Evolutionary conservation across 2,329 filamentous ascomycete species (phyloP).

Genomic region (Arthrinium phaeospermum): DNA sequence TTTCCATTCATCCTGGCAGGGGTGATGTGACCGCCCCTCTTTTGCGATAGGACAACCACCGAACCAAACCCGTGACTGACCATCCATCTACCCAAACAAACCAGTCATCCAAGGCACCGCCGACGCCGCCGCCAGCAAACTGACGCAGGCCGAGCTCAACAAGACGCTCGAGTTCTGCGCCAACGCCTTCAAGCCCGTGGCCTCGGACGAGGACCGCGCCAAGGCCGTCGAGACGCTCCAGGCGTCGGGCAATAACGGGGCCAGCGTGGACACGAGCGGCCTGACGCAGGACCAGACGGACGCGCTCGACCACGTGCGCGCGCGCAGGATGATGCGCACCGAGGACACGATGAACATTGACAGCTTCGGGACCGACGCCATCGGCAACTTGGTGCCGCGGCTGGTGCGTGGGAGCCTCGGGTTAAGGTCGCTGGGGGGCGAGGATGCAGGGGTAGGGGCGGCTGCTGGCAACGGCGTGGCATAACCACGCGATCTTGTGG

Average conservation of each 20-base stretch:
- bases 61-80: slow-evolving; percentile 17
- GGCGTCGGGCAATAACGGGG: slow-evolving; percentile 23
- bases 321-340: slow-evolving; percentile 13
- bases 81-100: not conserved
- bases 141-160: slow-evolving; percentile 38
- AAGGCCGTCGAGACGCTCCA: slow-evolving; percentile 26
- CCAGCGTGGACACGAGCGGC: slow-evolving; percentile 24
- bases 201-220: slow-evolving; percentile 4
- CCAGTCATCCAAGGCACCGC: slow-evolving; percentile 46
- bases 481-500: not conserved
- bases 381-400: not conserved
- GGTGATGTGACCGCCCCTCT: too few relatives aligned
- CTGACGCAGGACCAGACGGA: slow-evolving; percentile 26
- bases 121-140: slow-evolving; percentile 34
- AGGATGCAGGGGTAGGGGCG: not conserved
- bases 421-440: not conserved
- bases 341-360: slow-evolving; percentile 9
- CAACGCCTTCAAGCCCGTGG: slow-evolving; percentile 35
- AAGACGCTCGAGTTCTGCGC: slow-evolving; percentile 42
- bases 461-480: not conserved
- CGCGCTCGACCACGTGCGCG: not conserved
- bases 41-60: too few relatives aligned
- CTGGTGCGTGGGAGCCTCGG: not conserved
- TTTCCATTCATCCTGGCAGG: too few relatives aligned
- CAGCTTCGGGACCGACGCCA: slow-evolving; percentile 14